Evolutionary conservation across 176 grass and related monocot genomes (phyloP), one percentile per base, ranked within the genome.

Genomic region (Cocos nucifera): DNA sequence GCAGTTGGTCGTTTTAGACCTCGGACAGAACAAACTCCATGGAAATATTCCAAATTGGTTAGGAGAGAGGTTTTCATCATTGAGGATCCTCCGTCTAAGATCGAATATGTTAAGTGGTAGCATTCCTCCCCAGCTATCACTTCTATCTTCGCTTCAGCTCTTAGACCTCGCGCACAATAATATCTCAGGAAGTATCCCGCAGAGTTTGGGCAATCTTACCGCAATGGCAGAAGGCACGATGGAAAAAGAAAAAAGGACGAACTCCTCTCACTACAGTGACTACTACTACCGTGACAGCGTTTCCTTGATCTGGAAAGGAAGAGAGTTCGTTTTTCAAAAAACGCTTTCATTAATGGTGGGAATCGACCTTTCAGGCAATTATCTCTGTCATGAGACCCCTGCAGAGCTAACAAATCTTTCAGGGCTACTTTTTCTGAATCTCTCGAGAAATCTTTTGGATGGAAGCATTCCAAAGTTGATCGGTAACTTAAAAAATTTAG

Each of bases 301-400:
- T 35, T 35, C 8, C 1, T 0, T 89, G 16, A 67, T 49, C 19
- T 88, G 85, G 89, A 95, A 89, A 73, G 81, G 79, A 3, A 44
- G 51, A 3, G 53, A 75, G 0, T 0, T 66, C 8, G 70, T 64
- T 4, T 83, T 83, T 58, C 65, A 82, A 22, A 68, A 19, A 57
- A 85, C 54, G 0, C 71, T 89, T 39, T 61, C 71, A 50, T 44
- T 95, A 8, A 19, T 95, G 1, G 86, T 72, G 0, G 82, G 73
- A 1, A 83, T 95, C 5, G 85, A 95, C 21, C 22, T 89, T 22
- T 89, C 85, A 6, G 57, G 19, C 51, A 95, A 95, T 28, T 53
- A 28, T 15, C 56, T 89, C 10, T 75, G 69, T 4, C 3, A 22
- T 0, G 61, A 69, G 61, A 89, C 89, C 24, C 80, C 91, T 6